Evolutionary conservation across 495 filamentous ascomycete species (phyloP).

Genomic region (Penicillium subrubescens): DNA sequence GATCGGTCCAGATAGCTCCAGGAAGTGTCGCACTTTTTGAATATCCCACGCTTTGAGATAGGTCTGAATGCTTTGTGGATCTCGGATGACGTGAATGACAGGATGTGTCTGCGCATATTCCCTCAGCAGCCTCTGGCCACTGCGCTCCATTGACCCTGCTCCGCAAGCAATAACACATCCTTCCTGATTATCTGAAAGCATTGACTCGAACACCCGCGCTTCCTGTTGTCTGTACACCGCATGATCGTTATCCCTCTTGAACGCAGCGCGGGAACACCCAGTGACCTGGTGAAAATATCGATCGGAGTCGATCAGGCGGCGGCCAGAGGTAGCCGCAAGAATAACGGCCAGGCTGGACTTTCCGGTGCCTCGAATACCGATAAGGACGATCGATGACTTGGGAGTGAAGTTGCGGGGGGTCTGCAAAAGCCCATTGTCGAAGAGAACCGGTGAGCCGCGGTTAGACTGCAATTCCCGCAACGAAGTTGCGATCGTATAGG

Average conservation of each 20-base stretch:
- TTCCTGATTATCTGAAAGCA: slow-evolving; percentile 60
- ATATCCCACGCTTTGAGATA: slow-evolving; percentile 62
- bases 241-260: slow-evolving; percentile 61
- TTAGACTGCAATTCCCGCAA: slow-evolving; percentile 35
- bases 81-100: slow-evolving; percentile 71
- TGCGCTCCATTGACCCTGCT: slow-evolving; percentile 55
- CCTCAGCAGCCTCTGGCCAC: slow-evolving; percentile 42
- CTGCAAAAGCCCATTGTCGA: slow-evolving; percentile 32
- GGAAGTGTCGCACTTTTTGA: slow-evolving; percentile 54
- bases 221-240: slow-evolving; percentile 63
- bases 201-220: slow-evolving; percentile 61
- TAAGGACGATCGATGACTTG: slow-evolving; percentile 70
- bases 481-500: slow-evolving; percentile 22
- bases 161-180: slow-evolving; percentile 74
- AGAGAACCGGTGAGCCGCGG: slow-evolving; percentile 37
- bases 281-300: slow-evolving; percentile 68
- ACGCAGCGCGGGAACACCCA: slow-evolving; percentile 61
- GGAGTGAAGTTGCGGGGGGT: slow-evolving; percentile 51
- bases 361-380: slow-evolving; percentile 74
- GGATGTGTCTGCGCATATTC: slow-evolving; percentile 60
- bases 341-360: slow-evolving; percentile 79
- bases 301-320: slow-evolving; percentile 72
- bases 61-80: slow-evolving; percentile 62
- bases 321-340: slow-evolving; percentile 68
- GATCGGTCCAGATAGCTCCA: slow-evolving; percentile 54